These are phyloP conservation scores for Eucommia ulmoides DNA, from an alignment of 257 asterid genomes.

Conservation along the genomic window DNA sequence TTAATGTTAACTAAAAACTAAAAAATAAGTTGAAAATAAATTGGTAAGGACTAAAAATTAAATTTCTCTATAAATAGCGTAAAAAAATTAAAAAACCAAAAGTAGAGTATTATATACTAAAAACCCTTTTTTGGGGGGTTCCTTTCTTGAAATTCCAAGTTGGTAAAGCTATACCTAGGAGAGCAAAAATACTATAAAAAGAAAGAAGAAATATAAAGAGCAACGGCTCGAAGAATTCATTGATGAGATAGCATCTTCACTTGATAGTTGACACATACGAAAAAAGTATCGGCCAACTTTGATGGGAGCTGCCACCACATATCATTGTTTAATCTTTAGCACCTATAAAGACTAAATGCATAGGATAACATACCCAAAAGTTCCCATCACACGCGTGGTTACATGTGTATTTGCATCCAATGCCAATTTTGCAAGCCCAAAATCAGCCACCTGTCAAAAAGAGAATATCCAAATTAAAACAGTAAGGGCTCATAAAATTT, in stretches of 20 bases:
- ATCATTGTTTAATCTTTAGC: conserved; percentile 1
- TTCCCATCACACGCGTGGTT: conserved; percentile 91
- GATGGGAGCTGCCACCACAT: not conserved
- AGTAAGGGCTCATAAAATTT: too few species aligned
- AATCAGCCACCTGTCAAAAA: conserved; percentile 67
- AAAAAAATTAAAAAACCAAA: too few species aligned
- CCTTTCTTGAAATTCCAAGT: too few species aligned
- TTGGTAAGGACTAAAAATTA: too few species aligned
- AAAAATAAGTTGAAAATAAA: too few species aligned
- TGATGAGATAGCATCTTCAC: not conserved
- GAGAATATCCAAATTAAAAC: not conserved
- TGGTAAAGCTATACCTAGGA: too few species aligned
- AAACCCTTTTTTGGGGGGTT: too few species aligned
- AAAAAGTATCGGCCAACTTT: not conserved
- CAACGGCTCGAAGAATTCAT: not conserved
- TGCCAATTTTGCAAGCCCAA: conserved; percentile 89
- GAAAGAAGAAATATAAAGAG: too few species aligned
- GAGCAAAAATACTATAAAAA: too few species aligned
- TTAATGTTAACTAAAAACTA: too few species aligned
- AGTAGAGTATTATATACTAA: too few species aligned
- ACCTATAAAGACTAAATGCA: conserved; percentile 4
- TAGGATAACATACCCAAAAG: conserved; percentile 58
- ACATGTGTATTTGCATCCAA: conserved; percentile 60
- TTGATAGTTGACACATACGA: not conserved
- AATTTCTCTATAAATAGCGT: too few species aligned